Evolutionary conservation across 192 early-diverging fungal genomes (phyloP), one percentile per base, ranked within the genome.

Genomic region (Coemansia sp.): DNA sequence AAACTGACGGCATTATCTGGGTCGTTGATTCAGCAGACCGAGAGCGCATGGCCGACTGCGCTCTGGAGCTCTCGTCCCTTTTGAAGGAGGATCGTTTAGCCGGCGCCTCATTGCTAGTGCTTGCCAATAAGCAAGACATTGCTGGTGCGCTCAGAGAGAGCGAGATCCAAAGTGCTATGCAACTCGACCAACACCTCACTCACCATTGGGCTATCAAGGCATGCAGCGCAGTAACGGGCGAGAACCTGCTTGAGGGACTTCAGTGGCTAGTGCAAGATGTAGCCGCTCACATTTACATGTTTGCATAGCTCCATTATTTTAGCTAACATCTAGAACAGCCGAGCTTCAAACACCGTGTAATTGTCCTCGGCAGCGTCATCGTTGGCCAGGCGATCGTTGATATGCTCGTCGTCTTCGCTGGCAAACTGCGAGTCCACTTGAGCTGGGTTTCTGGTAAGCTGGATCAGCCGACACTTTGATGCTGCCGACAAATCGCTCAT

Each of bases 81-180:
- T 75, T 99, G 31, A 88, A 90, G 68, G 96, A 99, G 69, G 98
- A 99, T 85, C 83, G 94, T 43, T 84, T 99, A 37, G 92, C 95
- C 0, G 98, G 98, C 3, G 96, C 96, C 0, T 92, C 96, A 0
- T 69, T 99, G 22, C 69, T 99, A 57, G 92, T 99, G 6, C 94
- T 97, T 84, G 96, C 96, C 14, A 99, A 99, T 67, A 99, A 99
- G 77, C 96, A 98, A 69, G 98, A 99, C 82, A 85, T 99, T 17
- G 86, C 89, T 2, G 90, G 92, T 6, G 94, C 98, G 6, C 67
- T 96, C 45, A 76, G 80, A 17, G 82, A 84, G 31, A 74, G 86
- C 27, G 86, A 96, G 38, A 91, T 99, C 22, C 81, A 82, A 39
- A 60, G 92, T 86, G 74, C 85, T 17, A 78, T 99, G 19, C 82